phyloP scores from a whole-genome alignment of 23 red algal genomes.

The Chondrus crispus region DNA sequence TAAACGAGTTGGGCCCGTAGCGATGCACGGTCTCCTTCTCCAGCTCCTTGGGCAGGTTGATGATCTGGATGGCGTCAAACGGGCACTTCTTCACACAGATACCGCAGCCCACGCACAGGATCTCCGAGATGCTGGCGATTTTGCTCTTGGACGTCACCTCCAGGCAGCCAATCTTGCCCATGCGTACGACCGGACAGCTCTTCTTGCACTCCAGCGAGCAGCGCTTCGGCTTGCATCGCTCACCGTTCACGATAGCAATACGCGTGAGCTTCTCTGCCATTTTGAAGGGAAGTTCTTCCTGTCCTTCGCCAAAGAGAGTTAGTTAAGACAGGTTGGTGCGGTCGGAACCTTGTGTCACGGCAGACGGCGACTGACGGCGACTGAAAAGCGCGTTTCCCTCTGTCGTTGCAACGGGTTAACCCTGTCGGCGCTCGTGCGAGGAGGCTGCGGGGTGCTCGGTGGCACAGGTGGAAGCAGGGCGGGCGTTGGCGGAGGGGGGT shows the following conservation, averaged over 20 bases:
- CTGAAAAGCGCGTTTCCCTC: too few relatives aligned
- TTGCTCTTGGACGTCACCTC: constrained; percentile 93
- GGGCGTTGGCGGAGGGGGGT: too few relatives aligned
- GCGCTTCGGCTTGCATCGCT: constrained; percentile 90
- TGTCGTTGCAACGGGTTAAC: too few relatives aligned
- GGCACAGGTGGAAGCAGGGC: too few relatives aligned
- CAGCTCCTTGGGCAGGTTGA: constrained; percentile 97
- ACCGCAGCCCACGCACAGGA: constrained; percentile 96
- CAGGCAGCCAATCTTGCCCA: constrained; percentile 97
- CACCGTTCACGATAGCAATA: constrained; percentile 92
- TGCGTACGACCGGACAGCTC: constrained; percentile 92
- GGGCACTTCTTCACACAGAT: constrained; percentile 99
- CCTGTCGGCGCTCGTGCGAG: too few relatives aligned
- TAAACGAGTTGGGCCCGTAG: constrained; percentile 93
- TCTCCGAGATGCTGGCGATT: constrained; percentile 89
- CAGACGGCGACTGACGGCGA: too few relatives aligned
- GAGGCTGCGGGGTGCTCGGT: too few relatives aligned
- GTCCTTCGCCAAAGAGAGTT: too few relatives aligned
- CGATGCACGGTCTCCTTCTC: constrained; percentile 97
- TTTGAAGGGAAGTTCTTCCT: too few relatives aligned
- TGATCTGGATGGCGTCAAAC: constrained; percentile 99
- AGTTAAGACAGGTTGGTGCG: too few relatives aligned
- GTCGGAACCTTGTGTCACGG: too few relatives aligned
- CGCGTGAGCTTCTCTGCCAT: constrained; percentile 94
- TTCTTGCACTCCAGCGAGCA: constrained; percentile 94